Evolutionary conservation across 176 grass and related monocot genomes (phyloP).

Genomic region (Rhynchospora tenuis): DNA sequence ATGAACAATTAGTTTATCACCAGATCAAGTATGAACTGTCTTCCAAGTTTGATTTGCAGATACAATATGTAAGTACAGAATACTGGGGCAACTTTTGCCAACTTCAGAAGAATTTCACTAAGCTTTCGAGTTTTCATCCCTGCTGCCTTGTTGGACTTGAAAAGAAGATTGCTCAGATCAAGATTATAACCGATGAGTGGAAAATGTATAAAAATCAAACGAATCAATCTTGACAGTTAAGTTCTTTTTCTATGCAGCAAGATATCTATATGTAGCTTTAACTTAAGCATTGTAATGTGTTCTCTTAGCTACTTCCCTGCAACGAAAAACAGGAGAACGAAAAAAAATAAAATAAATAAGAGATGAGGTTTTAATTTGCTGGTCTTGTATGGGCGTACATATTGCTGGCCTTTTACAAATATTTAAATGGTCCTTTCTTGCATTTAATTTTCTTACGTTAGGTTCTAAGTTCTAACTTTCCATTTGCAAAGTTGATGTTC

Average conservation of each 20-base stretch:
- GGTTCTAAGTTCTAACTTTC: too few relatives aligned
- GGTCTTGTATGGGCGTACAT: too few relatives aligned
- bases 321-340: neutral
- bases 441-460: too few relatives aligned
- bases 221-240: neutral
- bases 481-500: too few relatives aligned
- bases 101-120: slow-evolving; percentile 37
- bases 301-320: too few relatives aligned
- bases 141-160: slow-evolving; percentile 57
- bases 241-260: neutral
- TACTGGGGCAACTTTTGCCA: slow-evolving; percentile 58
- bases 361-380: too few relatives aligned
- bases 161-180: slow-evolving; percentile 47
- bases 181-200: slow-evolving; percentile 42
- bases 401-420: too few relatives aligned
- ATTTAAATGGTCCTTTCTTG: too few relatives aligned
- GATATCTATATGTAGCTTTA: neutral
- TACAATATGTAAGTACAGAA: slow-evolving; percentile 45
- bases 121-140: slow-evolving; percentile 76
- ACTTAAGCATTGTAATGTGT: neutral
- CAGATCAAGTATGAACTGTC: slow-evolving; percentile 53
- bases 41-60: slow-evolving; percentile 13
- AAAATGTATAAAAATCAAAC: slow-evolving; percentile 45
- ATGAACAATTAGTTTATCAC: slow-evolving; percentile 84
- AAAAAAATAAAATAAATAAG: too few relatives aligned